Percentiles rank a stretch among this genome's conserved stretches.
phyloP scores from a whole-genome alignment of 2,329 filamentous ascomycete genomes.

The Hypomyces perniciosus region DNA sequence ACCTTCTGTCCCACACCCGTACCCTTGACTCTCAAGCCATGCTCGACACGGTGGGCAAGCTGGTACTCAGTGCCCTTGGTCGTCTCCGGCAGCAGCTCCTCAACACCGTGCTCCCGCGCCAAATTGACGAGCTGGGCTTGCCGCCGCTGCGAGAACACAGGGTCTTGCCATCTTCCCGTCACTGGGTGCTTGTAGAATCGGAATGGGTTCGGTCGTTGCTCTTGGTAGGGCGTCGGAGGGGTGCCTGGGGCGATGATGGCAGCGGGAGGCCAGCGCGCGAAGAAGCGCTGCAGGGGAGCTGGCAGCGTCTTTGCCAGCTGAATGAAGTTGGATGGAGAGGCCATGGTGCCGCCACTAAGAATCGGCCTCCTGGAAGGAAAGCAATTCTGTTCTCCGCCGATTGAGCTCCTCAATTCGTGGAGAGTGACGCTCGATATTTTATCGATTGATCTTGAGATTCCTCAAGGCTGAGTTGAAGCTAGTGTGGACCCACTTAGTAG shows the following conservation, averaged over 20 bases:
- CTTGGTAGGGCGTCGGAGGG: constrained; percentile 46
- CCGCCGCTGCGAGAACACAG: constrained; percentile 73
- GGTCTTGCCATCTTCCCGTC: constrained; percentile 79
- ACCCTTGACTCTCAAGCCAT: constrained; percentile 80
- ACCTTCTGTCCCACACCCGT: constrained; percentile 88
- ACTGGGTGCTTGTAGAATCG: constrained; percentile 67
- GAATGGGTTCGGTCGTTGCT: constrained; percentile 70
- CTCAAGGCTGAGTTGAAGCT: constrained; percentile 15
- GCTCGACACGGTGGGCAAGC: constrained; percentile 66
- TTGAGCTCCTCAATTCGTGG: not conserved
- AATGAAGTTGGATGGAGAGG: constrained; percentile 36
- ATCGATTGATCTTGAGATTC: constrained; percentile 3
- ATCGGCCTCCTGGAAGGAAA: constrained; percentile 3
- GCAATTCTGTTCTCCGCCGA: not conserved
- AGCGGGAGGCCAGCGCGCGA: constrained; percentile 79
- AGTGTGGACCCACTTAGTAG: not conserved
- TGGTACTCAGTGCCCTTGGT: constrained; percentile 68
- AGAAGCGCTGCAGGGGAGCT: constrained; percentile 73
- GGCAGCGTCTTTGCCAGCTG: constrained; percentile 68
- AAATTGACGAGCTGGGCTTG: constrained; percentile 91
- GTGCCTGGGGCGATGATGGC: constrained; percentile 46
- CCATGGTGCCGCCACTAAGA: constrained; percentile 20
- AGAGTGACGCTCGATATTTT: constrained; percentile 4
- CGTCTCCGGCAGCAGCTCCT: constrained; percentile 71
- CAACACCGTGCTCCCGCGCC: constrained; percentile 70